These are phyloP conservation scores for Rutstroemia sp. DNA, from an alignment of 2,329 filamentous ascomycete species.

Conservation along the genomic window DNA sequence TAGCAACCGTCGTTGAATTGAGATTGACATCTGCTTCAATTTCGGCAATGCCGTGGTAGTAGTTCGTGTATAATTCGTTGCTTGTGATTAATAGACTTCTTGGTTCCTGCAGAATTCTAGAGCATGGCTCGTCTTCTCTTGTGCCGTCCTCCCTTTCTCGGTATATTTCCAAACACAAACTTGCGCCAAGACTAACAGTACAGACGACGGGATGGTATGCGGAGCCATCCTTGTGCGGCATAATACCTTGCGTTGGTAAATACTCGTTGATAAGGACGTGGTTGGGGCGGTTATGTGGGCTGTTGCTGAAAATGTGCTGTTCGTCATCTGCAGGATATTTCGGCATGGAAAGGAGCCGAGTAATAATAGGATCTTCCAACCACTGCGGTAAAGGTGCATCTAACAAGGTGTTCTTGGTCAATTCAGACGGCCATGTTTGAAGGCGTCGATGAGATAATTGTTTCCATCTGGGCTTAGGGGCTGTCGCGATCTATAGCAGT, in stretches of 20 bases:
- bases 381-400: slow-evolving; percentile 67
- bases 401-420: slow-evolving; percentile 72
- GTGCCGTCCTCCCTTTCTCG: slow-evolving; percentile 54
- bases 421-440: slow-evolving; percentile 81
- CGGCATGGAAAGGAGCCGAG: slow-evolving; percentile 48
- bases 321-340: slow-evolving; percentile 26
- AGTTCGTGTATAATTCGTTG: slow-evolving; percentile 58
- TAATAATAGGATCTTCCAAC: slow-evolving; percentile 63
- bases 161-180: slow-evolving; percentile 72
- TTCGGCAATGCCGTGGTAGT: slow-evolving; percentile 69
- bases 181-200: slow-evolving; percentile 77
- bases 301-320: slow-evolving; percentile 46
- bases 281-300: slow-evolving; percentile 73
- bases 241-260: slow-evolving; percentile 80
- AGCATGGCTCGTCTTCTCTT: slow-evolving; percentile 42
- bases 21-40: slow-evolving; percentile 60
- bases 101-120: slow-evolving; percentile 71
- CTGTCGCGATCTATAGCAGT: slow-evolving; percentile 42
- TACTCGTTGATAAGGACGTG: slow-evolving; percentile 96
- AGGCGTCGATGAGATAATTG: slow-evolving; percentile 81
- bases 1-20: slow-evolving; percentile 52
- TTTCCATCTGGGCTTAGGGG: slow-evolving; percentile 75
- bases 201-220: slow-evolving; percentile 86
- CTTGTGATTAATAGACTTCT: slow-evolving; percentile 72
- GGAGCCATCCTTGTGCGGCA: slow-evolving; percentile 89